Evolutionary conservation across 148 eudicot species (phyloP).

Genomic region (Chenopodium album): DNA sequence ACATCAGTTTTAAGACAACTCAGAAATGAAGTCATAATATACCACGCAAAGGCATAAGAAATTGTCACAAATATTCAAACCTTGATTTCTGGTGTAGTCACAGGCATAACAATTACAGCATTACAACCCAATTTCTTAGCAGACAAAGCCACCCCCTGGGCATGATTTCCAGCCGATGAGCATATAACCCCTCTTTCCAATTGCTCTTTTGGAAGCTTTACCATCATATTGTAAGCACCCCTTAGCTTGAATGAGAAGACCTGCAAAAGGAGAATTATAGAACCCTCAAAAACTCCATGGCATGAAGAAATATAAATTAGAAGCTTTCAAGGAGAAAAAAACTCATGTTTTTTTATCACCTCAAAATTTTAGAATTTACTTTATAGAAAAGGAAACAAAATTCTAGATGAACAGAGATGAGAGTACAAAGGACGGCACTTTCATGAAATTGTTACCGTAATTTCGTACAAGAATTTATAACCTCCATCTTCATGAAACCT

Average conservation of each 20-base stretch:
- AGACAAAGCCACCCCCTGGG: conserved; percentile 94
- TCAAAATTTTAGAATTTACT: too few species aligned
- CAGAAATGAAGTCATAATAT: background rate
- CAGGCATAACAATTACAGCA: conserved; percentile 98
- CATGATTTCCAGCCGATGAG: conserved; percentile 99
- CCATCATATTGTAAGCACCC: conserved; percentile 99
- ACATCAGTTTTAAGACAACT: background rate
- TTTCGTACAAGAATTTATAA: background rate
- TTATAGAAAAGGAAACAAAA: background rate
- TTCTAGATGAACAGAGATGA: background rate
- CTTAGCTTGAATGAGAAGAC: conserved; percentile 95
- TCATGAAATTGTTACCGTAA: background rate
- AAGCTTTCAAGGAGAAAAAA: background rate
- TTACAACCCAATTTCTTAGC: conserved; percentile 71
- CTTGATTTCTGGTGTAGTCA: conserved; percentile 98
- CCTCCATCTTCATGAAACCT: too few species aligned
- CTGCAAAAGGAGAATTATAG: conserved; percentile 32
- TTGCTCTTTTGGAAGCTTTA: conserved; percentile 71
- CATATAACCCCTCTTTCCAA: conserved; percentile 83
- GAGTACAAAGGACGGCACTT: background rate
- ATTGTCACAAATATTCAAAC: conserved; percentile 31
- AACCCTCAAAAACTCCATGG: background rate
- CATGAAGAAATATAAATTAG: background rate
- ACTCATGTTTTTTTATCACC: background rate
- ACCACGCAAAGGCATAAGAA: background rate